Evolutionary conservation across 768 basidiomycete species (phyloP).

Genomic region (Rhizopogon rudus): DNA sequence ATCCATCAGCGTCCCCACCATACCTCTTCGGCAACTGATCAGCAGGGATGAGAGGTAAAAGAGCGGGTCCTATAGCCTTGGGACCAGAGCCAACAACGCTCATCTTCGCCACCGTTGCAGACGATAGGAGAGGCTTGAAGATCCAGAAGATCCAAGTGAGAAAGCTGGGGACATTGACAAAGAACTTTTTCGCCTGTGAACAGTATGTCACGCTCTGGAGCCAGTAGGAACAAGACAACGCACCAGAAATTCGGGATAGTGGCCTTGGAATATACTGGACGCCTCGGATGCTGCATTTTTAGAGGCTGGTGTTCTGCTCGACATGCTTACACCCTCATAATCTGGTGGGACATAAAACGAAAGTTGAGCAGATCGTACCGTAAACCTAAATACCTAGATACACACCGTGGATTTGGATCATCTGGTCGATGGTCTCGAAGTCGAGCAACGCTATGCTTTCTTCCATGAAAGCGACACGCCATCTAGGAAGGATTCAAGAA

Average conservation of each 20-base stretch:
- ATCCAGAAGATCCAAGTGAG: conserved; percentile 83
- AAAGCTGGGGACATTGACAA: conserved; percentile 74
- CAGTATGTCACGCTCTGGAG: background rate
- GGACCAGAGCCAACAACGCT: conserved; percentile 64
- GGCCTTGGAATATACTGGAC: conserved; percentile 64
- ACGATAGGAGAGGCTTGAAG: conserved; percentile 70
- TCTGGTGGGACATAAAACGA: conserved; percentile 34
- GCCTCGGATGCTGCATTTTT: conserved; percentile 76
- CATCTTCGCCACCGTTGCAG: conserved; percentile 80
- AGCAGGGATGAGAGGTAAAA: conserved; percentile 51
- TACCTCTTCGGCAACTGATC: conserved; percentile 64
- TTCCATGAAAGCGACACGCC: conserved; percentile 81
- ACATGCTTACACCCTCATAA: conserved; percentile 67
- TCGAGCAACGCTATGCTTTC: conserved; percentile 56
- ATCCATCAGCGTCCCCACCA: conserved; percentile 59
- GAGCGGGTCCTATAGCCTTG: conserved; percentile 52
- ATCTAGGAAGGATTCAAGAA: conserved; percentile 36
- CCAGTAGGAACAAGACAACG: conserved; percentile 10
- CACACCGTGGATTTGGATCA: conserved; percentile 68
- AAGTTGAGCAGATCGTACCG: background rate
- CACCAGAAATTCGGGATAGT: conserved; percentile 80
- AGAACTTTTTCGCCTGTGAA: conserved; percentile 65
- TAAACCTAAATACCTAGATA: background rate
- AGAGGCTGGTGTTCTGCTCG: conserved; percentile 64
- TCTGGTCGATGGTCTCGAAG: conserved; percentile 69